Evolutionary conservation across 257 asterid genomes (phyloP), one percentile per base, ranked within the genome.

Genomic region (Jasminum sambac): DNA sequence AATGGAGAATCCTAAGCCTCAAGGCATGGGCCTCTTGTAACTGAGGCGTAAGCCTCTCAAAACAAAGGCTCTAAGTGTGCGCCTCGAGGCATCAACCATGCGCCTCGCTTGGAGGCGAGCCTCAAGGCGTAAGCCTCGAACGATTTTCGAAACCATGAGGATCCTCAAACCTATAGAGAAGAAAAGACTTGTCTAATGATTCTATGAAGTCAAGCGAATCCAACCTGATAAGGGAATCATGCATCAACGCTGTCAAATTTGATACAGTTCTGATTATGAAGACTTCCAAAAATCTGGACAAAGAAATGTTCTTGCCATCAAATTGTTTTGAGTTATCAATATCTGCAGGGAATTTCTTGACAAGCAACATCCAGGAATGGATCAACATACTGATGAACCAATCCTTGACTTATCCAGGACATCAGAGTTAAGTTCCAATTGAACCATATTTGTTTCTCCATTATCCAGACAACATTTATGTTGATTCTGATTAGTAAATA

Each of bases 121-220:
- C n/a, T n/a, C n/a, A n/a, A n/a, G n/a, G n/a, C n/a, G n/a, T n/a
- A n/a, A n/a, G n/a, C n/a, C n/a, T n/a, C n/a, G n/a, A n/a, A n/a
- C n/a, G n/a, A n/a, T n/a, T n/a, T n/a, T n/a, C n/a, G n/a, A n/a
- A n/a, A n/a, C n/a, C n/a, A n/a, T n/a, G n/a, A 67, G 85, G 82
- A 77, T 93, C 98, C 70, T 82, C 89, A 83, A 93, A 90, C 83
- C 97, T 90, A 78, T 90, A 82, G 69, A 72, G 86, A 77, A 93
- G 87, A 80, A 88, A 82, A 19, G 85, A 77, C 77, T 81, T 85
- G 19, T 78, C 89, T 75, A 93, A 88, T 67, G 82, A 81, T 63
- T 84, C 90, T 46, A 90, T 64, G 63, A 85, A 87, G 70, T 87
- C 84, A 84, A 89, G 95, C 69, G 90, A 79, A 64, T 74, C 76